Base-by-base conservation (phyloP, 2,329 filamentous ascomycete species). In the Purpureocillium takamizusanense region DNA sequence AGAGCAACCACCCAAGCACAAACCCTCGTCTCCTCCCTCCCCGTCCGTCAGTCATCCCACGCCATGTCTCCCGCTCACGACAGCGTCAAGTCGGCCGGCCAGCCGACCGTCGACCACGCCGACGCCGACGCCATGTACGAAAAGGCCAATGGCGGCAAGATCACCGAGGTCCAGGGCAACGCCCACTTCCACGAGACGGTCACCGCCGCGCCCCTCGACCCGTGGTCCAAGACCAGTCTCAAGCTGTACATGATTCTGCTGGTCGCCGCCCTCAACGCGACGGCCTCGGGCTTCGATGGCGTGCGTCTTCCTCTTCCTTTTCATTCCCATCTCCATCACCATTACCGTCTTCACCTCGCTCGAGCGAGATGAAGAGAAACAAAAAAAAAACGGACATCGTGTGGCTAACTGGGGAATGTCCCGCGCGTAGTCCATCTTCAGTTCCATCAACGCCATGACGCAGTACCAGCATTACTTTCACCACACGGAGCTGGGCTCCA, bases 221-320 rank as follows among this genome's bases (percentile, higher is more conserved):
- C 60, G 10, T 58, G 52, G 51, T 59, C 57, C 31, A 52, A 40
- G 43, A 56, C 56, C 12, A 61, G 56, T 40, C 35, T 62, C 16
- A 53, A 62, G 46, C 49, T 63, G 27, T 62, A 62, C 40, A 42
- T 47, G 18, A 57, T 62, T 40, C 53, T 61, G 33, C 48, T 61
- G 21, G 50, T 63, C 16, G 58, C 57, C 1, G 59, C 57, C 2
- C 48, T 62, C 42, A 62, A 62, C 38, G 56, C 58, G 14, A 61
- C 57, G 11, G 55, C 59, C 23, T 61, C 59, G 31, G 60, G 60
- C 14, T 62, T 61, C 39, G 60, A 62, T 46, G 59, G 59, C 11
- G 54, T 57, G 42, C 36, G 53, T 50, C n/a, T n/a, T 25, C 21
- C 21, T 5, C 21, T 25, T 10, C 21, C 17, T 5, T 21, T n/a